Conservation (phyloP, 345 rosid genomes). For the Populus deltoides region DNA sequence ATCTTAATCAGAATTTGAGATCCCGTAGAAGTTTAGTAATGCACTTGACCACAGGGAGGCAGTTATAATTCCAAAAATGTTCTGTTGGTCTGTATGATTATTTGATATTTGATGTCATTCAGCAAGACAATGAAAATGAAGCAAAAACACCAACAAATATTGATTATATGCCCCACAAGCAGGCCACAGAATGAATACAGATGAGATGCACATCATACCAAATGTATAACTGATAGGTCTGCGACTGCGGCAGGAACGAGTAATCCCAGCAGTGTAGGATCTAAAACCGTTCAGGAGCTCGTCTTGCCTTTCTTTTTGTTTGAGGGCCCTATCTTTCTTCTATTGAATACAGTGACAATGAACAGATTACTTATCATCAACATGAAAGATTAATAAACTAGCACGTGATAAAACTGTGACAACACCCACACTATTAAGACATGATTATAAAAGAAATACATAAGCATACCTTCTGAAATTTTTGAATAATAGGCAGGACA, state of each 20-base stretch:
- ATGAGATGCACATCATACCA: slow-evolving; percentile 43
- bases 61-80: not conserved
- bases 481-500: slow-evolving; percentile 57
- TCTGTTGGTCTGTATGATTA: not conserved
- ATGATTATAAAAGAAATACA: not conserved
- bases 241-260: slow-evolving; percentile 67
- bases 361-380: not conserved
- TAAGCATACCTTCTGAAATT: slow-evolving; percentile 53
- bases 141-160: not conserved
- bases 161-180: not conserved
- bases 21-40: not conserved
- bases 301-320: slow-evolving; percentile 54
- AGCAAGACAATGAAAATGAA: not conserved
- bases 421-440: not conserved
- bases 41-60: not conserved
- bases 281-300: slow-evolving; percentile 38
- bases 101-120: not conserved
- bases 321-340: slow-evolving; percentile 68
- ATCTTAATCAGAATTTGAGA: not conserved
- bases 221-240: slow-evolving; percentile 60
- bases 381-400: slow-evolving; percentile 4
- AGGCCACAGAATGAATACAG: slow-evolving; percentile 7
- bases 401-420: not conserved
- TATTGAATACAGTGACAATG: slow-evolving; percentile 25
- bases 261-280: slow-evolving; percentile 32